Evolutionary conservation across 345 rosid genomes (phyloP).

Genomic region (Citrus medica): DNA sequence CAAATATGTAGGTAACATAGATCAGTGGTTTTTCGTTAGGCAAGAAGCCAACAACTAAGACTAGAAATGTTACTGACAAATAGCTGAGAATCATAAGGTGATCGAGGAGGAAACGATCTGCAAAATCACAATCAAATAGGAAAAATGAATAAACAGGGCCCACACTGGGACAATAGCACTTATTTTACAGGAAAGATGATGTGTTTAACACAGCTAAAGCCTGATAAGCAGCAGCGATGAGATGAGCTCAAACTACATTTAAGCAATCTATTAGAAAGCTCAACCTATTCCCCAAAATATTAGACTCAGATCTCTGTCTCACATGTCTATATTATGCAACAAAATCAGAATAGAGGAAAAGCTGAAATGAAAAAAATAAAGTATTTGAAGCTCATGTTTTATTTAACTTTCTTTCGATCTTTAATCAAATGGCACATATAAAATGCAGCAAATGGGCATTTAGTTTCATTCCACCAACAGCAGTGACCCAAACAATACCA

Average conservation of each 20-base stretch:
- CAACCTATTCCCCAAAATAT: background rate
- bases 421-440: background rate
- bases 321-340: background rate
- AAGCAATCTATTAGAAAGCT: background rate
- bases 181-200: background rate
- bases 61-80: background rate
- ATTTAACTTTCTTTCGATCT: background rate
- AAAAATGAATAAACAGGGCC: background rate
- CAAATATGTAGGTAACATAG: background rate
- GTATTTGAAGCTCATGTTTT: background rate
- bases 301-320: background rate
- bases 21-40: background rate
- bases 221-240: background rate
- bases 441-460: background rate
- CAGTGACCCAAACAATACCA: background rate
- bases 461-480: background rate
- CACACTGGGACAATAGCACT: background rate
- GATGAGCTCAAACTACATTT: background rate
- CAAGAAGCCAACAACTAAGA: background rate
- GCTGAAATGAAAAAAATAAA: background rate
- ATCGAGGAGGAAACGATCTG: background rate
- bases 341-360: background rate
- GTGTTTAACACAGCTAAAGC: background rate
- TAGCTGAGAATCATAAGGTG: background rate
- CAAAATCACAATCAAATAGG: background rate